Conservation (phyloP, 2,329 filamentous ascomycete genomes). For the Phialophora verrucosa region DNA sequence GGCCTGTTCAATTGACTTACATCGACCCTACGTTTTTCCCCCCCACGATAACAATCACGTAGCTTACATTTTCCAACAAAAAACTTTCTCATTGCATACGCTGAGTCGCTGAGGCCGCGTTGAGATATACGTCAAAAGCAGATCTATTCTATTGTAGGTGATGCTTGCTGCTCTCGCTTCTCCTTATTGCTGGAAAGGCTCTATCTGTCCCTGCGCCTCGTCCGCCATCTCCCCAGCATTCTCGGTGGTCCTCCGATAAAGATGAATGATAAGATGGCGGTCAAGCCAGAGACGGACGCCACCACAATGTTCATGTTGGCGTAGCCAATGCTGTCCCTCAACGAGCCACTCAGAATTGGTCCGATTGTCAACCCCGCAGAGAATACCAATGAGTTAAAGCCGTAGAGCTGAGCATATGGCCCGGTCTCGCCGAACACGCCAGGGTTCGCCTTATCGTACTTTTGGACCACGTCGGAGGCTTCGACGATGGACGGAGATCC, state of each 20-base stretch:
- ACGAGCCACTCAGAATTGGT: slow-evolving; percentile 50
- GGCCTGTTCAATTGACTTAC: too few relatives aligned
- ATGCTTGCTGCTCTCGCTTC: background rate
- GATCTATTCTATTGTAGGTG: background rate
- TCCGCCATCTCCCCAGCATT: slow-evolving; percentile 5
- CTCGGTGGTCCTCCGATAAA: slow-evolving; percentile 36
- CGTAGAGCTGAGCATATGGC: slow-evolving; percentile 70
- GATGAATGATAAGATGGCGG: slow-evolving; percentile 35
- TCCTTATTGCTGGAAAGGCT: slow-evolving; percentile 1
- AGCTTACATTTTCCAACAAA: background rate
- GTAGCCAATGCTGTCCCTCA: slow-evolving; percentile 37
- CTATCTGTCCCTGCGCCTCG: slow-evolving; percentile 12
- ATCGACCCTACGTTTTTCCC: background rate
- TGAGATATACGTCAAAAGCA: background rate
- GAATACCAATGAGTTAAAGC: slow-evolving; percentile 68
- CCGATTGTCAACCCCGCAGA: slow-evolving; percentile 65
- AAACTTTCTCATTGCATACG: background rate
- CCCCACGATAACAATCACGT: background rate
- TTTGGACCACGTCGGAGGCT: slow-evolving; percentile 60
- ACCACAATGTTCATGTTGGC: slow-evolving; percentile 38
- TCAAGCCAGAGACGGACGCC: slow-evolving; percentile 32
- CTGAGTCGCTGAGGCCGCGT: background rate
- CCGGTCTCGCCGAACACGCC: slow-evolving; percentile 62
- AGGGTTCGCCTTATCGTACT: slow-evolving; percentile 61
- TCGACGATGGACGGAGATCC: slow-evolving; percentile 64